Evolutionary conservation across 2,329 filamentous ascomycete genomes (phyloP), one percentile per base, ranked within the genome.

Genomic region (Arthrinium puccinioides): DNA sequence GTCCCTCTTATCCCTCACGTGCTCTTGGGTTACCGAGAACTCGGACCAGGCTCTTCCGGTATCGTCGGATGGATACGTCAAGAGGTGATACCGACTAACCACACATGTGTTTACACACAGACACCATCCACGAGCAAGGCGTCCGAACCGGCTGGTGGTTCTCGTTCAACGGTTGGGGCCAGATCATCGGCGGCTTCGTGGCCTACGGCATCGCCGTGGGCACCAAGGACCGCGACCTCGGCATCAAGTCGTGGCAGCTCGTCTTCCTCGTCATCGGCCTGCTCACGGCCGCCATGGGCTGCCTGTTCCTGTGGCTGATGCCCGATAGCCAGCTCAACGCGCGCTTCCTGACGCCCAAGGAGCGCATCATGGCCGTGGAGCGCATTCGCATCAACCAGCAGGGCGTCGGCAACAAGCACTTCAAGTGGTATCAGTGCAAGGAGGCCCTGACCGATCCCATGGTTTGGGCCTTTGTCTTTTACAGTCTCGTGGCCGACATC

Each of bases 401-500:
- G 51, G 80, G 80, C 4, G 77, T 84, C 15, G 78, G 78, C 4
- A 83, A 83, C 47, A 80, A 79, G 58, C 74, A 83, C 44, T 82
- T 76, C 57, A 82, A 82, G 50, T 54, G 66, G 50, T 74, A 81
- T 37, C 80, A 85, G 50, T 59, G 80, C 26, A 53, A 53, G 35
- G 60, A 64, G 41, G 59, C 60, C 4, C 25, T 63, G 10, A 51
- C 51, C 3, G 61, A 64, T 36, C 60, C 60, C 4, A 56, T 61
- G 52, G 46, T 60, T 18, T 64, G 61, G 55, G 53, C 54, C 11
- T 60, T 62, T 37, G 57, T 54, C 4, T 47, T 60, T 10, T 61
- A 53, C 44, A 49, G 51, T 23, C 36, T 59, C 2, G 52, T 62
- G 10, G 49, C 52, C 10, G 51, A 55, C 26, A 61, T 63, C 35